Conservation (phyloP, 2,329 filamentous ascomycete genomes). For the Lecanicillium sp. region DNA sequence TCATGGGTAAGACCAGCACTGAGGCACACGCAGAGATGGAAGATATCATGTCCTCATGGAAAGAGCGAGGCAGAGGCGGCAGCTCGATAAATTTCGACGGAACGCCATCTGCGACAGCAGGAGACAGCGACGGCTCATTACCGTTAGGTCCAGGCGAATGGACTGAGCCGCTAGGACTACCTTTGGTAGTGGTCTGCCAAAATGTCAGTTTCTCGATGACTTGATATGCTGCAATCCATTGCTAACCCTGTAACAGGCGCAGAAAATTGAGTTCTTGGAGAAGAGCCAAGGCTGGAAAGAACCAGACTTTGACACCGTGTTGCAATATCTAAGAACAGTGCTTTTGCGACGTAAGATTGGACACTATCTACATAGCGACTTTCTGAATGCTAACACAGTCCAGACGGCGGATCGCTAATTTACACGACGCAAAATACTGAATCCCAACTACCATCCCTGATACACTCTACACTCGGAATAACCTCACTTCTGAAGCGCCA, state of each 20-base stretch:
- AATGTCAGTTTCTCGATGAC: constrained; percentile 54
- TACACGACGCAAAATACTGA: constrained; percentile 73
- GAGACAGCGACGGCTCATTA: constrained; percentile 61
- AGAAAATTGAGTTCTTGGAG: constrained; percentile 86
- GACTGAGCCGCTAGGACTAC: constrained; percentile 81
- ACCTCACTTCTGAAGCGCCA: constrained; percentile 74
- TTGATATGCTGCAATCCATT: constrained; percentile 1
- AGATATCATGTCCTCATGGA: constrained; percentile 74
- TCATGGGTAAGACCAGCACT: constrained; percentile 64
- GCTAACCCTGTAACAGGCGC: constrained; percentile 46
- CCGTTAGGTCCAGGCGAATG: constrained; percentile 85
- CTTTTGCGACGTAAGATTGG: constrained; percentile 67
- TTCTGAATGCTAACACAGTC: constrained; percentile 15
- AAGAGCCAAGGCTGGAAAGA: constrained; percentile 91
- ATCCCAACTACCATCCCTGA: constrained; percentile 68
- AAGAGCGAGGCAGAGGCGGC: constrained; percentile 63
- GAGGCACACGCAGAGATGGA: constrained; percentile 80
- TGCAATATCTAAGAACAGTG: constrained; percentile 86
- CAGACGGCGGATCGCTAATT: constrained; percentile 77
- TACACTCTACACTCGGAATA: constrained; percentile 81
- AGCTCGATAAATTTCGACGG: constrained; percentile 56
- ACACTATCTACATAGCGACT: neutral
- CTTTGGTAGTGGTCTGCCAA: constrained; percentile 91
- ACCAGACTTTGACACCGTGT: constrained; percentile 90
- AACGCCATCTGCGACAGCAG: constrained; percentile 47